Evolutionary conservation across 139 green algal species (phyloP).

Genomic region (Haematococcus lacustris): DNA sequence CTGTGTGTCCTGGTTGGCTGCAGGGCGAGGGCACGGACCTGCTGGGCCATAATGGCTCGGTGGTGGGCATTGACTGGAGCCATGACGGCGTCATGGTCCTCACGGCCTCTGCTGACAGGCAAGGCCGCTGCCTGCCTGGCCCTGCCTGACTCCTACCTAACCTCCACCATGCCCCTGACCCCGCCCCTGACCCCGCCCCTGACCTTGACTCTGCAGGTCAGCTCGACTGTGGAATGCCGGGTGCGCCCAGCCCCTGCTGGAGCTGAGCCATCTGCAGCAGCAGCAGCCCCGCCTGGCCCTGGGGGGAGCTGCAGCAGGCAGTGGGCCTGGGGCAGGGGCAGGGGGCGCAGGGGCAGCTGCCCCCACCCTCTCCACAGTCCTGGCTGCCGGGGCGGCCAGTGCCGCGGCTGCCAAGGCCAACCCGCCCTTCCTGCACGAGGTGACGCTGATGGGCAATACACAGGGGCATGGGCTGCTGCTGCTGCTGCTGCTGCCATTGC

Average conservation of each 20-base stretch:
- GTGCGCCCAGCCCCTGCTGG: slow-evolving; percentile 27
- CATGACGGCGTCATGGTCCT: slow-evolving; percentile 37
- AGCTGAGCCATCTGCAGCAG: slow-evolving; percentile 28
- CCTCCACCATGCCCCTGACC: no score
- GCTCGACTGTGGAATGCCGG: slow-evolving; percentile 27
- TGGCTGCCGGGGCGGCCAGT: neutral
- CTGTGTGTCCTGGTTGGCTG: neutral
- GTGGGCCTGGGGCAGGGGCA: neutral
- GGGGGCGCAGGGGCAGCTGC: no score
- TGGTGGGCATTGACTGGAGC: slow-evolving; percentile 28
- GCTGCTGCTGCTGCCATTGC: neutral
- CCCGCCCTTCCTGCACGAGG: neutral
- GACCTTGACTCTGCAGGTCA: no score
- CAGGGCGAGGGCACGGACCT: slow-evolving; percentile 34
- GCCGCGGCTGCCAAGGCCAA: neutral
- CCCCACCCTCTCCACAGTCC: neutral
- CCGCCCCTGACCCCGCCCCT: no score
- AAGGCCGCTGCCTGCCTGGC: no score
- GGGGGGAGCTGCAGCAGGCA: neutral
- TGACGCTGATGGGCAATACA: neutral
- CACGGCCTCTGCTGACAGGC: slow-evolving; percentile 42
- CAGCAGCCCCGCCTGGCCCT: neutral
- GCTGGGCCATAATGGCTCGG: slow-evolving; percentile 26
- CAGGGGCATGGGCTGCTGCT: neutral
- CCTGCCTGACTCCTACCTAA: no score